Percentiles rank a stretch among this genome's conserved stretches.
Conservation (phyloP, 495 filamentous ascomycete species). For the Trichoderma orchidacearum region DNA sequence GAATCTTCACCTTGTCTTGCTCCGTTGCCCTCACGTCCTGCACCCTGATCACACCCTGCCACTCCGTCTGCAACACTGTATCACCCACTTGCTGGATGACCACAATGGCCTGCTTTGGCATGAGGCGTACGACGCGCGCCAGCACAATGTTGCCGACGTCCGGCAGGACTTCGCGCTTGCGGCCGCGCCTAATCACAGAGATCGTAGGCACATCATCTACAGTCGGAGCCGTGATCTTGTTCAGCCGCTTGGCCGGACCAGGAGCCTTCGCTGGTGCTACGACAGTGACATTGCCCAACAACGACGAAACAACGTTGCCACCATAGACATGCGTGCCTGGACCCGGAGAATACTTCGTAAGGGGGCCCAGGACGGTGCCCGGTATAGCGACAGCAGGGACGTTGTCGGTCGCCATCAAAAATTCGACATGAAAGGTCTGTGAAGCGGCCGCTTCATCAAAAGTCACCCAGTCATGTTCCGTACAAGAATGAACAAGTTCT, state of each 20-base stretch:
- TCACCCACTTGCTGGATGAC: slow-evolving; percentile 69
- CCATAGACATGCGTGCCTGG: slow-evolving; percentile 71
- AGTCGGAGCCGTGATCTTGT: slow-evolving; percentile 27
- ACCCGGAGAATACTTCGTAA: slow-evolving; percentile 51
- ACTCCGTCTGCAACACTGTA: slow-evolving; percentile 43
- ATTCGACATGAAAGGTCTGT: not conserved
- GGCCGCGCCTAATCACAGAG: slow-evolving; percentile 20
- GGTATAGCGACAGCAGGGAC: slow-evolving; percentile 36
- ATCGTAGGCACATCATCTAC: slow-evolving; percentile 20
- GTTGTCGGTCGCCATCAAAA: slow-evolving; percentile 5
- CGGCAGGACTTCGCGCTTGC: slow-evolving; percentile 60
- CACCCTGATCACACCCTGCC: slow-evolving; percentile 49
- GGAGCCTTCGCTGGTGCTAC: slow-evolving; percentile 21
- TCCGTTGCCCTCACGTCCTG: slow-evolving; percentile 93
- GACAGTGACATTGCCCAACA: slow-evolving; percentile 46
- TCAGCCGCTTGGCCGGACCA: slow-evolving; percentile 42
- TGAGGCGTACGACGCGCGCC: slow-evolving; percentile 73
- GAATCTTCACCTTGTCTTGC: slow-evolving; percentile 84
- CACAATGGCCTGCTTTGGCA: slow-evolving; percentile 66
- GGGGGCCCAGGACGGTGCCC: slow-evolving; percentile 64
- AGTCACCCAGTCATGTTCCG: not conserved
- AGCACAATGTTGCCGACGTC: slow-evolving; percentile 67
- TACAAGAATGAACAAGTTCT: not conserved
- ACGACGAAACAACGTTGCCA: slow-evolving; percentile 58
- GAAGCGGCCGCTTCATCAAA: not conserved